Evolutionary conservation across 192 early-diverging fungal species (phyloP), one percentile per base, ranked within the genome.

Genomic region (Entrophospora sp.): DNA sequence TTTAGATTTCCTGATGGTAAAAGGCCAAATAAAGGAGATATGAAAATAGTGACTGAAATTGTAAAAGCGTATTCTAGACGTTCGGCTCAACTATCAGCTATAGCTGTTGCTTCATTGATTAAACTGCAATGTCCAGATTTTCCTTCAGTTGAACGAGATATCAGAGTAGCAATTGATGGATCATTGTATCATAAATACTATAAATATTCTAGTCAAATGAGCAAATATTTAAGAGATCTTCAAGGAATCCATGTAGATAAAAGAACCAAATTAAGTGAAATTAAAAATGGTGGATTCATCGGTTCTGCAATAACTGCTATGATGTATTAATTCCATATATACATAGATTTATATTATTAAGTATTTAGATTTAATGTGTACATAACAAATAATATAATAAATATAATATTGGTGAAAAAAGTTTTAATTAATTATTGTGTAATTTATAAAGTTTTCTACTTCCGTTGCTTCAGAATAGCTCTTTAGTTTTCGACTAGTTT

Each of bases 161-260:
- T 85, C 64, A 89, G 90, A 16, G 85, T 97, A 25, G 95, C 89
- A 45, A 87, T 97, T 51, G 92, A 93, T 56, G 95, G 95, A 31
- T 89, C 87, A 32, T 82, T 93, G 36, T 97, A 91, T 73, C 88
- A 95, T 72, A 86, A 87, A 60, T 97, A 95, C 72, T 92, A 92
- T 12, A 81, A 86, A 75, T 93, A 90, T 75, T 84, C 89, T 40
- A 78, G 87, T 57, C 77, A 86, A 65, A 83, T 97, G 73, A 79
- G 87, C 51, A 79, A 83, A 51, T 86, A 88, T 42, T 71, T 94
- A 31, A 73, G 79, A 27, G 81, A 87, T 44, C 80, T 92, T 71
- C 77, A 93, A 49, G 95, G 91, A 37, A 77, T 79, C 16, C 84
- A 89, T 64, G 82, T 91, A 68, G 80, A 86, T 46, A 80, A 79